phyloP scores from a whole-genome alignment of 1,284 basidiomycete species.

The Polyporus tsugae region DNA sequence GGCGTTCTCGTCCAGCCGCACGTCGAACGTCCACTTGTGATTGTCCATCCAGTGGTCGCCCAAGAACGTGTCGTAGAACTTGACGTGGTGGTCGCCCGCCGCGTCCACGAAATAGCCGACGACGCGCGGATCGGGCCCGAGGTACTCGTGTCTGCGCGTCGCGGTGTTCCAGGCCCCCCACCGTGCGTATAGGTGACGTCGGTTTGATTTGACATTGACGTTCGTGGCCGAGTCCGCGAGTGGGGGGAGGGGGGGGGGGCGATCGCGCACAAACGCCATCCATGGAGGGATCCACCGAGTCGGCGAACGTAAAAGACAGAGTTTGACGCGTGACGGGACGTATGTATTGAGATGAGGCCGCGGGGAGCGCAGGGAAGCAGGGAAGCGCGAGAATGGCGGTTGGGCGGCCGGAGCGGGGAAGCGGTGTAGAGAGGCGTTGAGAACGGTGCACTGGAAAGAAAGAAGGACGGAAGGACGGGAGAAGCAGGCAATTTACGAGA shows the following conservation, averaged over 20 bases:
- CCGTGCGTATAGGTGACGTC: not conserved
- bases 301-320: not conserved
- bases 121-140: constrained; percentile 52
- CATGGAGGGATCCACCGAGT: not conserved
- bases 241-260: not conserved
- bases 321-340: not conserved
- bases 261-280: constrained; percentile 5
- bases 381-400: constrained; percentile 5
- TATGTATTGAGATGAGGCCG: too few species aligned
- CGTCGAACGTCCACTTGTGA: constrained; percentile 50
- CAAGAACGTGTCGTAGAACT: constrained; percentile 54
- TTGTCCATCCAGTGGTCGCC: constrained; percentile 53
- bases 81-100: constrained; percentile 49
- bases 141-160: constrained; percentile 48
- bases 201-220: not conserved
- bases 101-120: constrained; percentile 50
- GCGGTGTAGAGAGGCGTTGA: constrained; percentile 12
- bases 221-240: not conserved
- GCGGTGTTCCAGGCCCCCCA: not conserved
- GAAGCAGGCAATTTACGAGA: not conserved
- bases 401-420: constrained; percentile 4
- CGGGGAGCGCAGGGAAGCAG: constrained; percentile 5
- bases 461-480: not conserved
- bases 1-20: constrained; percentile 43
- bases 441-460: constrained; percentile 1